Conservation (phyloP, 2,329 filamentous ascomycete species). For the Sarocladium kiliense region DNA sequence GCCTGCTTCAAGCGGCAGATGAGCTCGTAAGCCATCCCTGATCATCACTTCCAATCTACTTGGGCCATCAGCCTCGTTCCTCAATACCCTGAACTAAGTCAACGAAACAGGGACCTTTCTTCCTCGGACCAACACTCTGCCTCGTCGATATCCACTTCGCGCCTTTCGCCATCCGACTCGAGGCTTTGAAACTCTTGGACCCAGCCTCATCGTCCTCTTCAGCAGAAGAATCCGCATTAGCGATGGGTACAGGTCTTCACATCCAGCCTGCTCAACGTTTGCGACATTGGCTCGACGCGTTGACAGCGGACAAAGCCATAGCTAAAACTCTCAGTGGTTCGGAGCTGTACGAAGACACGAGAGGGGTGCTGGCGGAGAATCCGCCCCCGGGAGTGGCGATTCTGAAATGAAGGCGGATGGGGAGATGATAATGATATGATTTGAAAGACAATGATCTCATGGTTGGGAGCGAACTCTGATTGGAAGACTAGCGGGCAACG, state of each 20-base stretch:
- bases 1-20: constrained; percentile 42
- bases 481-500: too few relatives aligned
- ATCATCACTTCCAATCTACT: not conserved
- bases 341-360: constrained; percentile 48
- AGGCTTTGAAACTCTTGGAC: constrained; percentile 41
- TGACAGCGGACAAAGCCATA: constrained; percentile 60
- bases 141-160: constrained; percentile 72
- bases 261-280: constrained; percentile 59
- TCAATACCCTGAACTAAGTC: not conserved
- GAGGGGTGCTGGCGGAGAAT: constrained; percentile 40
- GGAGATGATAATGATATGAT: not conserved
- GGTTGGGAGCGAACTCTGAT: too few relatives aligned
- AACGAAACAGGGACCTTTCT: constrained; percentile 57
- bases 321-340: constrained; percentile 62
- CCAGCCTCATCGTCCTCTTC: constrained; percentile 38
- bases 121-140: constrained; percentile 47
- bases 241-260: constrained; percentile 37
- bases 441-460: not conserved
- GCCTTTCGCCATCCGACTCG: constrained; percentile 65
- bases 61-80: not conserved
- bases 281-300: constrained; percentile 64
- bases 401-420: not conserved
- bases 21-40: constrained; percentile 26
- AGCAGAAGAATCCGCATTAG: constrained; percentile 18
- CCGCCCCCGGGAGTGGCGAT: constrained; percentile 4